A percentile compares a stretch with the other conserved stretches of the same genome.
Conservation (phyloP, 306 rosid genomes). For the Glycine tomentella region DNA sequence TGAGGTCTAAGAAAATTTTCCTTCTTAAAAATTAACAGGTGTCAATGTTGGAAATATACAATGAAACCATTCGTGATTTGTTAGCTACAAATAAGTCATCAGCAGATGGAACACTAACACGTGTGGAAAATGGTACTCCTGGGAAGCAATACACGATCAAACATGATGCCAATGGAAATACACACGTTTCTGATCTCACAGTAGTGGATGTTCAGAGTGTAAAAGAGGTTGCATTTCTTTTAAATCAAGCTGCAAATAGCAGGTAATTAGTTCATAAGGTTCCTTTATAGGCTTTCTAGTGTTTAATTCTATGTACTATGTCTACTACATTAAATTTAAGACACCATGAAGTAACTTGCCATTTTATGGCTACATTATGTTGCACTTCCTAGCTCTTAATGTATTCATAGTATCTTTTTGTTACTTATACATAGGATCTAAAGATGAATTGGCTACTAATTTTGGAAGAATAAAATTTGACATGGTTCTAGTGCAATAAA, state of each 20-base stretch:
- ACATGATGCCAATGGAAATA: conserved; percentile 82
- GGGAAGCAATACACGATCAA: conserved; percentile 91
- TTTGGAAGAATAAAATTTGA: conserved; percentile 3
- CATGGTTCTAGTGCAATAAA: neutral
- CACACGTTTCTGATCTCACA: conserved; percentile 90
- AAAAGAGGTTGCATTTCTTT: conserved; percentile 86
- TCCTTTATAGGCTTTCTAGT: conserved; percentile 31
- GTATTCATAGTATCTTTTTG: neutral
- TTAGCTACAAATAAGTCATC: conserved; percentile 68
- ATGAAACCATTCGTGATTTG: conserved; percentile 90
- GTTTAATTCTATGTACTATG: neutral
- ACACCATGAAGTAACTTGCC: conserved; percentile 8
- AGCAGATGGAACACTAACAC: conserved; percentile 53
- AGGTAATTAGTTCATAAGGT: conserved; percentile 60
- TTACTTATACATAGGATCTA: conserved; percentile 1
- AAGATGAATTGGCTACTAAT: neutral
- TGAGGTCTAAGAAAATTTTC: conserved; percentile 39
- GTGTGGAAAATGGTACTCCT: conserved; percentile 71
- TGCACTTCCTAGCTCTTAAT: neutral
- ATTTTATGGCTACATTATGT: neutral
- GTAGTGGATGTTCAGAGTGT: conserved; percentile 89
- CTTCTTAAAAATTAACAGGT: conserved; percentile 57
- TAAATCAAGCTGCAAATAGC: conserved; percentile 89
- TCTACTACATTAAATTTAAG: neutral
- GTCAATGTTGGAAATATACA: conserved; percentile 97